phyloP scores from a whole-genome alignment of 306 rosid genomes.

The Leucaena leucocephala region DNA sequence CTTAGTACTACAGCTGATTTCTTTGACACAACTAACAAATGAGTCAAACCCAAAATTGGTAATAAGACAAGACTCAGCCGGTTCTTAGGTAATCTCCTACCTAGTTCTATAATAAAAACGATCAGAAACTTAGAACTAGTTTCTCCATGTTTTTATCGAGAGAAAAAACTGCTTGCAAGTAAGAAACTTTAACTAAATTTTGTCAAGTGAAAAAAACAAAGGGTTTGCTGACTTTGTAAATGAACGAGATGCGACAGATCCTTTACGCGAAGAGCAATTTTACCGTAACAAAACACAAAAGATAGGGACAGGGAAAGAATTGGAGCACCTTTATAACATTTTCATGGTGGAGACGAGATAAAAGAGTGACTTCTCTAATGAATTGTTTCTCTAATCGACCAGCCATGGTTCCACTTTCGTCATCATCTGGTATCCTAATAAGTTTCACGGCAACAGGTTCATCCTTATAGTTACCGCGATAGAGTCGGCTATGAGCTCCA shows the following conservation, averaged over 20 bases:
- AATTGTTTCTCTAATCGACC: slow-evolving; percentile 78
- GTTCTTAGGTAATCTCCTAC: not conserved
- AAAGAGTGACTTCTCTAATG: slow-evolving; percentile 73
- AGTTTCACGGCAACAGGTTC: slow-evolving; percentile 83
- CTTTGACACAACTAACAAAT: not conserved
- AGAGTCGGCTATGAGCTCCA: slow-evolving; percentile 93
- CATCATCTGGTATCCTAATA: slow-evolving; percentile 78
- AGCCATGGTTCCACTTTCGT: slow-evolving; percentile 66
- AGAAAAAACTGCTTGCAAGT: not conserved
- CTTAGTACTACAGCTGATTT: too few species aligned
- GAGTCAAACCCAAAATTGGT: slow-evolving; percentile 14
- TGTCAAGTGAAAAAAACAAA: not conserved
- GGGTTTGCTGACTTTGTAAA: slow-evolving; percentile 15
- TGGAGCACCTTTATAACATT: slow-evolving; percentile 78
- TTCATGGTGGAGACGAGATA: slow-evolving; percentile 75
- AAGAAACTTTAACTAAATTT: not conserved
- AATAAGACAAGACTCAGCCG: not conserved
- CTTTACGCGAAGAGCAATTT: slow-evolving; percentile 7
- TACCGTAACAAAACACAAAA: not conserved
- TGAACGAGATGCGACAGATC: slow-evolving; percentile 30
- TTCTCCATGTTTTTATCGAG: not conserved
- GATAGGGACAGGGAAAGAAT: slow-evolving; percentile 12
- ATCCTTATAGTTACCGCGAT: slow-evolving; percentile 82
- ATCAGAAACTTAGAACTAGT: not conserved
- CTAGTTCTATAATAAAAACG: not conserved